A percentile compares a stretch with the other conserved stretches of the same genome.
Conservation (phyloP, 1,139 yeast genomes). For the Protomyces lactucae-debilis region DNA sequence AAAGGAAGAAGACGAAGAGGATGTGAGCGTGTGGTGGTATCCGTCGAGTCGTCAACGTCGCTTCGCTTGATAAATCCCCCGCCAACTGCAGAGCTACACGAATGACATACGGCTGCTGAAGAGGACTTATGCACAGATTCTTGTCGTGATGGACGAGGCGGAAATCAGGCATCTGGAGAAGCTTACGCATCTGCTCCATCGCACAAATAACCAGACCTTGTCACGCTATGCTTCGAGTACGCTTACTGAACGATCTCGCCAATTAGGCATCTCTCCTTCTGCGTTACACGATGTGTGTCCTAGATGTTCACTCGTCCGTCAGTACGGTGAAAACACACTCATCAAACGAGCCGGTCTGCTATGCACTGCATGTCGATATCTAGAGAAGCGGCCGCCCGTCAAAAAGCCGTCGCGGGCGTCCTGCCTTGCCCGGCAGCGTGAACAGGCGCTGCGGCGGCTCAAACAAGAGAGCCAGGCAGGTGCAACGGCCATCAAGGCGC, state of each 20-base stretch:
- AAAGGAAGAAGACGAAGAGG: no score
- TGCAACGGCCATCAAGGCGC: background rate
- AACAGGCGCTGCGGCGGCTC: background rate
- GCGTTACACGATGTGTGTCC: background rate
- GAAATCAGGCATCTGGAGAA: background rate
- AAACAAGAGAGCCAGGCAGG: background rate
- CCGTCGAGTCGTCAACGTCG: no score
- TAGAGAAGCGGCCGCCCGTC: background rate
- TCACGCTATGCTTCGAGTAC: background rate
- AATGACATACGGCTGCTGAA: no score
- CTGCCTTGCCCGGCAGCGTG: background rate
- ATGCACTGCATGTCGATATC: background rate
- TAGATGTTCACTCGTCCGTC: background rate
- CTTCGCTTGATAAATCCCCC: no score
- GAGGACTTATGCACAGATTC: background rate
- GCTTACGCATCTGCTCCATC: background rate
- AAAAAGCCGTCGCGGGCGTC: background rate
- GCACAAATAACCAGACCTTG: background rate
- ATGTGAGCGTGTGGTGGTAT: background rate
- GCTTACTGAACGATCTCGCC: background rate
- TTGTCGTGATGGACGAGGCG: background rate
- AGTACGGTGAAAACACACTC: background rate
- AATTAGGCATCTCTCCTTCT: background rate
- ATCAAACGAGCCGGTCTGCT: background rate
- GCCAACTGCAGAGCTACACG: background rate